Evolutionary conservation across 306 rosid species (phyloP).

Genomic region (Lupinus albus): DNA sequence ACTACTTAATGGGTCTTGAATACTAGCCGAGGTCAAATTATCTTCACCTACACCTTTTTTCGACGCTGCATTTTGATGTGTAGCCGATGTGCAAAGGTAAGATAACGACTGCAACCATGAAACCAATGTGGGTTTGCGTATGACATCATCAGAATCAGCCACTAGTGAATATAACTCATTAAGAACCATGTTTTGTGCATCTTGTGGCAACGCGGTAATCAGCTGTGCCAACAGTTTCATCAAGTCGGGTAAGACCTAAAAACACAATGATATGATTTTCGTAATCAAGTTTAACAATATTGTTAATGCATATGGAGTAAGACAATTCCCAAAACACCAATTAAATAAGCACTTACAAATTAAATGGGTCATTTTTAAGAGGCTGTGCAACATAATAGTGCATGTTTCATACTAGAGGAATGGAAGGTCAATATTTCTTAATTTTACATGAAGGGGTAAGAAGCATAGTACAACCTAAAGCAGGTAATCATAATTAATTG

Average conservation of each 20-base stretch:
- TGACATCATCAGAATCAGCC: constrained; percentile 87
- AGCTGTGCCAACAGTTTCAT: constrained; percentile 80
- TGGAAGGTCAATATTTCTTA: constrained; percentile 20
- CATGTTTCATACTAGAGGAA: constrained; percentile 14
- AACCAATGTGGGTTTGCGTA: constrained; percentile 79
- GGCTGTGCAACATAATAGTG: neutral
- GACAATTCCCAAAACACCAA: constrained; percentile 19
- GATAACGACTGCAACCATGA: constrained; percentile 95
- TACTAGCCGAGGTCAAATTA: constrained; percentile 24
- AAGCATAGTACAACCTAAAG: constrained; percentile 8
- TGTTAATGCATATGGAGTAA: constrained; percentile 9
- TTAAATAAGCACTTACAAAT: constrained; percentile 24
- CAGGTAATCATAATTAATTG: constrained; percentile 11
- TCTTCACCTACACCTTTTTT: constrained; percentile 40
- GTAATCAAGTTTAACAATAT: constrained; percentile 30
- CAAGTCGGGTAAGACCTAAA: constrained; percentile 81
- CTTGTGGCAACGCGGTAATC: constrained; percentile 63
- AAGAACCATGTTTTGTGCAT: constrained; percentile 70
- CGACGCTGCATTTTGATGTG: constrained; percentile 45
- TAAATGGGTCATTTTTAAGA: constrained; percentile 21
- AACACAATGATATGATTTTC: constrained; percentile 31
- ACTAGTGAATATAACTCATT: constrained; percentile 81
- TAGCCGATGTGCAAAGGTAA: constrained; percentile 65
- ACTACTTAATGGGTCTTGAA: constrained; percentile 43
- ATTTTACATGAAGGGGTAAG: constrained; percentile 24